These are phyloP conservation scores for Golubevia pallescens DNA, from an alignment of 1,284 basidiomycete species.

Conservation along the genomic window DNA sequence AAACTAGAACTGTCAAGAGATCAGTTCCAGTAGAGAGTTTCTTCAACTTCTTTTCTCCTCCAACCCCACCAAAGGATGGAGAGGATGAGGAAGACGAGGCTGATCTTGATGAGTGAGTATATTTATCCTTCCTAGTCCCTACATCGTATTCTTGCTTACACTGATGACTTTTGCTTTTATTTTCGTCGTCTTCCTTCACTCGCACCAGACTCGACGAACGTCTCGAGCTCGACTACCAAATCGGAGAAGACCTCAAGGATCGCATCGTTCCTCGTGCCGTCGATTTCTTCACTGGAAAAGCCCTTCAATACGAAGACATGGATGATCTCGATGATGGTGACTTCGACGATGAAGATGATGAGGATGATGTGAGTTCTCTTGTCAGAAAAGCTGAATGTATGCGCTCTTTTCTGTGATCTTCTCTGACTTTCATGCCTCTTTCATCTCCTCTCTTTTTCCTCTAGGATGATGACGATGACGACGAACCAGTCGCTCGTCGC, in stretches of 20 bases:
- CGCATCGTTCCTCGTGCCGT: conserved; percentile 93
- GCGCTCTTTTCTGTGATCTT: conserved; percentile 4
- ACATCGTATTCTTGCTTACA: not conserved
- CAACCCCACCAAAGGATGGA: conserved; percentile 53
- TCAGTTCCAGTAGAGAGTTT: conserved; percentile 61
- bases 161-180: not conserved
- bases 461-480: conserved; percentile 24
- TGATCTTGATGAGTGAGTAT: conserved; percentile 32
- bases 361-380: conserved; percentile 51
- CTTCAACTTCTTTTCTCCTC: conserved; percentile 65
- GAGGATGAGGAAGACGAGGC: conserved; percentile 47
- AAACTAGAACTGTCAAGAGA: conserved; percentile 63
- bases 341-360: conserved; percentile 68
- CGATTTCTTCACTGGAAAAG: conserved; percentile 89
- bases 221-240: conserved; percentile 95
- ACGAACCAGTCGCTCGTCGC: conserved; percentile 24
- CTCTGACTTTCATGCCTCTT: not conserved
- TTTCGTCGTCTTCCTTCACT: not conserved
- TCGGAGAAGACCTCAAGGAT: conserved; percentile 98
- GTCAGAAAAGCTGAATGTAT: not conserved
- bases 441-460: not conserved
- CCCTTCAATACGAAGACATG: conserved; percentile 80
- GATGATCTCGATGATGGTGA: conserved; percentile 71
- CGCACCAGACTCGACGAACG: conserved; percentile 78
- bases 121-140: not conserved